These are phyloP conservation scores for Ophiostoma sp. DNA, from an alignment of 2,329 filamentous ascomycete genomes.

Conservation along the genomic window DNA sequence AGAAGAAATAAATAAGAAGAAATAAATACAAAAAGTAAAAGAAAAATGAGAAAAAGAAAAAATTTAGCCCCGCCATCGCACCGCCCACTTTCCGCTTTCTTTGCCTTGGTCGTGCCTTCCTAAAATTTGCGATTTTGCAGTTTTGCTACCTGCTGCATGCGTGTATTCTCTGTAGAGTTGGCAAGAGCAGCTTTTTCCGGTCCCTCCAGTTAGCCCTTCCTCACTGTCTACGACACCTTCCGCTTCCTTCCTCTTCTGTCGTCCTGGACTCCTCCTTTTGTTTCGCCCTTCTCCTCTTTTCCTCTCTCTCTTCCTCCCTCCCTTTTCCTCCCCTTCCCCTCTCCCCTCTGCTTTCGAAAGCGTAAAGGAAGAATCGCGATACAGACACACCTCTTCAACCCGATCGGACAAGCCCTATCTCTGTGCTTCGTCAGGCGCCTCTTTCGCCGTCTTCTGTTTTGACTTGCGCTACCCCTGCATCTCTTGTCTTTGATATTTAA, in stretches of 20 bases:
- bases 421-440: constrained; percentile 16
- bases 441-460: constrained; percentile 7
- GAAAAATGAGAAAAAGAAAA: constrained; percentile 14
- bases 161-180: neutral
- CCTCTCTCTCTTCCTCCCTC: neutral
- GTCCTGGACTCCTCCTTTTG: neutral
- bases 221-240: neutral
- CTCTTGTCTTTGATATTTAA: constrained; percentile 1
- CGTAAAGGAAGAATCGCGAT: constrained; percentile 8
- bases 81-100: constrained; percentile 18
- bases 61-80: constrained; percentile 22
- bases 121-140: neutral
- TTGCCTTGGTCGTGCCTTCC: constrained; percentile 19
- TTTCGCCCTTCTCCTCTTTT: neutral
- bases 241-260: no score
- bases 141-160: neutral
- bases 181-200: constrained; percentile 16
- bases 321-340: neutral
- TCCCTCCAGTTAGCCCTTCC: constrained; percentile 11
- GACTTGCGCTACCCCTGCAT: neutral
- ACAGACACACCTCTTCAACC: constrained; percentile 2
- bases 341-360: no score
- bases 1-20: neutral
- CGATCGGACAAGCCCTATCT: constrained; percentile 14
- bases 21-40: neutral